Evolutionary conservation across 257 asterid species (phyloP), one percentile per base, ranked within the genome.

Genomic region (Salvia rosmarinus): DNA sequence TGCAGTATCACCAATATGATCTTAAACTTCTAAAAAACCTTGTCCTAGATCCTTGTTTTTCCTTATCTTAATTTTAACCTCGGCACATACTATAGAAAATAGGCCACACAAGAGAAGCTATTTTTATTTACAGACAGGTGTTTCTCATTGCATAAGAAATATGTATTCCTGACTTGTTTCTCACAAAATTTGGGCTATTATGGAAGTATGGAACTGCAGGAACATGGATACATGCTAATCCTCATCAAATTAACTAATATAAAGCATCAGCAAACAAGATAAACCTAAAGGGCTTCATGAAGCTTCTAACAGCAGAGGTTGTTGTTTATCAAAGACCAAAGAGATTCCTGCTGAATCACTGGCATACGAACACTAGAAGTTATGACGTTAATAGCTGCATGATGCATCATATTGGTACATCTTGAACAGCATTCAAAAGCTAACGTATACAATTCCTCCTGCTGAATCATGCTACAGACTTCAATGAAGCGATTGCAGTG

Each of bases 301-400:
- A 68, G 64, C 58, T 68, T 30, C 66, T 30, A 67, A 23, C 40
- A 49, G 35, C 23, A 60, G 23, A 37, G 21, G 50, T 10, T 44
- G 42, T 43, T 60, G 42, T 43, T 60, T 20, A 56, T 47, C 68
- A 58, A 74, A 56, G 21, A 57, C 12, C 39, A 46, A 35, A n/a
- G 43, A 74, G 14, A 9, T 67, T 35, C 16, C 30, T 20, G 28
- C 47, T 11, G 51, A 9, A 37, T 51, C 23, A 37, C 37, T 50
- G 8, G 32, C 59, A 64, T 30, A 55, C 16, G 6, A n/a, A 54
- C 3, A 57, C 47, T 23, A 58, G 49, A n/a, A 21, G 44, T 35
- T 64, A 56, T 40, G 25, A 40, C 25, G 37, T 7, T 17, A 64
- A 72, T 39, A 60, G 43, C 74, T 58, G 58, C 58, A 43, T 25